Conservation (phyloP, 805 yeast species). For the fission yeast (Schizosaccharomyces pombe) region DNA sequence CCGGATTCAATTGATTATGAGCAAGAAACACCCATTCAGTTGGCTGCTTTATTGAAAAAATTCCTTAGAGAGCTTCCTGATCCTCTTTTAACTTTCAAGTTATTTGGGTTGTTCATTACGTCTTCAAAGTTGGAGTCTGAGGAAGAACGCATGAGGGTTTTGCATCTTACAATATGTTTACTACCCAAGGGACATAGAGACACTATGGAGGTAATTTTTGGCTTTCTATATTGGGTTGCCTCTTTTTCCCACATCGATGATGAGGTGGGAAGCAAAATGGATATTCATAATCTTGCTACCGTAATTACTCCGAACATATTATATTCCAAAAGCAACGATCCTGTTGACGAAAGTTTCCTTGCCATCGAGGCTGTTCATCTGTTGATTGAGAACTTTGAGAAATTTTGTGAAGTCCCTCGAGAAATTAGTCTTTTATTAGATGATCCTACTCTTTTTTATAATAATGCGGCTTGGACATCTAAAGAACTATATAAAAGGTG, state of each 20-base stretch:
- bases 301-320: slow-evolving; percentile 85
- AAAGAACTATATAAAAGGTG: slow-evolving; percentile 12
- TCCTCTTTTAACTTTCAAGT: slow-evolving; percentile 54
- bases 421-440: slow-evolving; percentile 32
- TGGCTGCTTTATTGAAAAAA: slow-evolving; percentile 79
- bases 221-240: slow-evolving; percentile 83
- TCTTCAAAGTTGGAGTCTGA: slow-evolving; percentile 19
- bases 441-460: slow-evolving; percentile 16
- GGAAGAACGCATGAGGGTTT: slow-evolving; percentile 26
- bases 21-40: slow-evolving; percentile 64
- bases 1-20: slow-evolving; percentile 37
- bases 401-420: slow-evolving; percentile 50
- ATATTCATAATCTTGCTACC: slow-evolving; percentile 79
- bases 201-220: slow-evolving; percentile 59
- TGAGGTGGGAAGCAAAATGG: slow-evolving; percentile 85
- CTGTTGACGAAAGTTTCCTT: slow-evolving; percentile 23
- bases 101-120: slow-evolving; percentile 49
- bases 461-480: slow-evolving; percentile 11
- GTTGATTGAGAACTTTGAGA: slow-evolving; percentile 59
- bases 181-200: slow-evolving; percentile 67
- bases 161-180: slow-evolving; percentile 46
- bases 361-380: slow-evolving; percentile 80
- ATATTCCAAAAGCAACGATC: slow-evolving; percentile 19
- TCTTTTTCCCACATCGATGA: slow-evolving; percentile 85
- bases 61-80: slow-evolving; percentile 81